phyloP scores from a whole-genome alignment of 495 filamentous ascomycete genomes.

The Annulohypoxylon bovei region DNA sequence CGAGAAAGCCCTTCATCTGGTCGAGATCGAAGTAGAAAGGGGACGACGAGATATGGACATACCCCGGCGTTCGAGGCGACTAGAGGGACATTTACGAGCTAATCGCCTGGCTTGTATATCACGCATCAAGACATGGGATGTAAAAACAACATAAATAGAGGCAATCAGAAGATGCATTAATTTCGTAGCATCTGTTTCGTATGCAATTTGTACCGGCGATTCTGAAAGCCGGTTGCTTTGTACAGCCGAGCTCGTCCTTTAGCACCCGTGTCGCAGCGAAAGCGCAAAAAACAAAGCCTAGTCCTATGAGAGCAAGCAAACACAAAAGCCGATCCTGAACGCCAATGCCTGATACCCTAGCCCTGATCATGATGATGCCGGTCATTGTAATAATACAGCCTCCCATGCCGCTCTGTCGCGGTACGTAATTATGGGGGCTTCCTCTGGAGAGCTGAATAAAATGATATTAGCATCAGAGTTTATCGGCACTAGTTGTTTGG shows the following conservation, averaged over 20 bases:
- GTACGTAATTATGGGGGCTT: neutral
- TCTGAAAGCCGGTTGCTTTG: neutral
- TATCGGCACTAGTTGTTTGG: neutral
- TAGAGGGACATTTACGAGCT: neutral
- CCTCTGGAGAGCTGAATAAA: neutral
- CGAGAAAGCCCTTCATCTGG: conserved; percentile 81
- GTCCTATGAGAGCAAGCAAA: neutral
- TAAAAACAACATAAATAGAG: neutral
- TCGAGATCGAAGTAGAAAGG: conserved; percentile 76
- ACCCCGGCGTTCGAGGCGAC: conserved; percentile 21
- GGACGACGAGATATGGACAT: conserved; percentile 38
- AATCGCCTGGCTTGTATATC: conserved; percentile 7
- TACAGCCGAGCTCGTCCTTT: neutral
- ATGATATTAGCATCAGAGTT: neutral
- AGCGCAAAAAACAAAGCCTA: neutral
- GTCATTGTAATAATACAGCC: neutral
- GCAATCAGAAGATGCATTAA: conserved; percentile 2
- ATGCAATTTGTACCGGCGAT: neutral
- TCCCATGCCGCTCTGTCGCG: neutral
- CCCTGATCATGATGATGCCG: conserved; percentile 3
- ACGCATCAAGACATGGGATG: conserved; percentile 10
- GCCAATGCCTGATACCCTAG: conserved; percentile 18
- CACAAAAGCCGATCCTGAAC: conserved; percentile 20
- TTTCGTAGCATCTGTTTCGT: neutral
- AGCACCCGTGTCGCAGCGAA: neutral